A percentile compares a stretch with the other conserved stretches of the same genome.
Evolutionary conservation across 1,139 yeast genomes (phyloP).

Genomic region (Yamadazyma trypodendri): DNA sequence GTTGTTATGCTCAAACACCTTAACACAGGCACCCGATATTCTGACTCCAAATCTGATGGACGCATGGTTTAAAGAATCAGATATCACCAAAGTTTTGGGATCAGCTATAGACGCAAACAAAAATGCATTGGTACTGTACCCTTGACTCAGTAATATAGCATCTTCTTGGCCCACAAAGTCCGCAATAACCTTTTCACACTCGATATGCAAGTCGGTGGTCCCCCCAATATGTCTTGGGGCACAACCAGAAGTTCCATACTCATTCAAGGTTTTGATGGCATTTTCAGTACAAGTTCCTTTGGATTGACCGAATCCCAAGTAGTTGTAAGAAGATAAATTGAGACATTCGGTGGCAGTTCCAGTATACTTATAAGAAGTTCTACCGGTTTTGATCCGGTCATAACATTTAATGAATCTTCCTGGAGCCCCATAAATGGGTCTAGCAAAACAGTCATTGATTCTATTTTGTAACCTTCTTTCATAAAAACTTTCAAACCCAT

Average conservation of each 20-base stretch:
- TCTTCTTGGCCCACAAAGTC: constrained; percentile 90
- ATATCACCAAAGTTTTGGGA: constrained; percentile 82
- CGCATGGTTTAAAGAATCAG: constrained; percentile 94
- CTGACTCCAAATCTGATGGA: constrained; percentile 95
- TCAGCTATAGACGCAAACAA: constrained; percentile 82
- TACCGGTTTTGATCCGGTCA: constrained; percentile 67
- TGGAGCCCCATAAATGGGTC: constrained; percentile 96
- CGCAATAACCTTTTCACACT: constrained; percentile 78
- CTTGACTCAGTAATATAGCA: constrained; percentile 84
- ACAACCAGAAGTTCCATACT: constrained; percentile 75
- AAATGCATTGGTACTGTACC: constrained; percentile 95
- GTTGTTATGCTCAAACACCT: constrained; percentile 90
- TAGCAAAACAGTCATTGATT: constrained; percentile 90
- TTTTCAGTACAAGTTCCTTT: constrained; percentile 87
- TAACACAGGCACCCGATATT: constrained; percentile 88
- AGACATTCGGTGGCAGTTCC: constrained; percentile 78
- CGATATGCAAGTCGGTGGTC: constrained; percentile 68
- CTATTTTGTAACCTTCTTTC: constrained; percentile 88
- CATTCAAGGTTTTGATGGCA: constrained; percentile 60
- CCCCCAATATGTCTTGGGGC: constrained; percentile 79
- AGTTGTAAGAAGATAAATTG: constrained; percentile 87
- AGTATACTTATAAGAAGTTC: constrained; percentile 63
- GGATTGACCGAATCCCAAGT: constrained; percentile 95
- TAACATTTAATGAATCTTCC: constrained; percentile 85
- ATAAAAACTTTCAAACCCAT: constrained; percentile 91